A percentile compares a stretch with the other conserved stretches of the same genome.
phyloP scores from a whole-genome alignment of 2,329 filamentous ascomycete genomes.

The Clonostachys rhizophaga region DNA sequence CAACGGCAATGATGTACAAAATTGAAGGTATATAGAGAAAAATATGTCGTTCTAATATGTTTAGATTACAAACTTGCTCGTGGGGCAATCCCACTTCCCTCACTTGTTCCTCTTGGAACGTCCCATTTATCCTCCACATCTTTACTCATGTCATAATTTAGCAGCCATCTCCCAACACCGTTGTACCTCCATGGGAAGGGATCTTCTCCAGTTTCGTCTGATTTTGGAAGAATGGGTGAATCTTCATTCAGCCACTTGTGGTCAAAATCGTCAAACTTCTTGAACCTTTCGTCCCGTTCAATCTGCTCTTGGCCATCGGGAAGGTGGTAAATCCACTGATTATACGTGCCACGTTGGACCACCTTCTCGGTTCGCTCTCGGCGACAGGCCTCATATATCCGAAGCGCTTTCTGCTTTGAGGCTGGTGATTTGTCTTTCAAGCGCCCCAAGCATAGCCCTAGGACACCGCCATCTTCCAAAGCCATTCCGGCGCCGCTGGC shows the following conservation, averaged over 20 bases:
- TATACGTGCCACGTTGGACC: conserved; percentile 53
- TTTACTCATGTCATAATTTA: conserved; percentile 30
- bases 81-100: too few species aligned
- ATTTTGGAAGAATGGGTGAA: conserved; percentile 10
- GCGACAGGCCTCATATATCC: conserved; percentile 52
- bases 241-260: conserved; percentile 16
- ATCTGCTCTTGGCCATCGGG: conserved; percentile 52
- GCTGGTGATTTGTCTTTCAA: conserved; percentile 30
- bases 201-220: conserved; percentile 27
- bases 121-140: conserved; percentile 28
- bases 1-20: too few species aligned
- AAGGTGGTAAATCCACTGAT: conserved; percentile 59
- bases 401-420: conserved; percentile 24
- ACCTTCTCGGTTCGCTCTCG: conserved; percentile 54
- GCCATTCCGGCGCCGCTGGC: conserved; percentile 53
- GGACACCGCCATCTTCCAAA: conserved; percentile 53
- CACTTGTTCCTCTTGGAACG: too few species aligned
- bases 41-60: too few species aligned
- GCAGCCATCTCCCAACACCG: conserved; percentile 30
- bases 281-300: conserved; percentile 38
- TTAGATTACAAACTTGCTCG: too few species aligned
- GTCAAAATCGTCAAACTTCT: conserved; percentile 20
- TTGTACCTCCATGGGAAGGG: conserved; percentile 33
- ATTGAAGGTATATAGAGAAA: too few species aligned
- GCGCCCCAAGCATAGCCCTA: conserved; percentile 48